Evolutionary conservation across 2,329 filamentous ascomycete genomes (phyloP).

Genomic region (Xylaria digitata): DNA sequence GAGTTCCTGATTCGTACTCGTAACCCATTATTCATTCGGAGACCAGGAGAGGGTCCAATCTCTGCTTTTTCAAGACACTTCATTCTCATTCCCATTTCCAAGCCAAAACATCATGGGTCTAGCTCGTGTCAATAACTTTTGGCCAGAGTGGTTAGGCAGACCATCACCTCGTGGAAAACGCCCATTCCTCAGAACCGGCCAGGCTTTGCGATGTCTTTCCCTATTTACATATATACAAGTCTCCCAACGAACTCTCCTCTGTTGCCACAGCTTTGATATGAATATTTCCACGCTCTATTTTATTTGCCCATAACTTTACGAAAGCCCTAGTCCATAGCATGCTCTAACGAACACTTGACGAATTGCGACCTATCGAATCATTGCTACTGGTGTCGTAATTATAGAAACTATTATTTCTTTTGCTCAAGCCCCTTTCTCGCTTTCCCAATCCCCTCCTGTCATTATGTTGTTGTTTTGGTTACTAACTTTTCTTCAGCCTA

Average conservation of each 20-base stretch:
- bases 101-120: slow-evolving; percentile 33
- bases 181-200: slow-evolving; percentile 42
- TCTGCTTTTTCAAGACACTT: slow-evolving; percentile 42
- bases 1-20: slow-evolving; percentile 38
- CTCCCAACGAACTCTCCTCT: slow-evolving; percentile 6
- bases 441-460: slow-evolving; percentile 23
- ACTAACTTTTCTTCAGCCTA: slow-evolving; percentile 48
- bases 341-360: slow-evolving; percentile 8
- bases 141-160: slow-evolving; percentile 27
- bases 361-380: slow-evolving; percentile 1
- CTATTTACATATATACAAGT: slow-evolving; percentile 32
- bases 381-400: slow-evolving; percentile 19
- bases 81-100: slow-evolving; percentile 48
- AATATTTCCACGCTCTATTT: slow-evolving; percentile 9
- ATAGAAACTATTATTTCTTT: slow-evolving; percentile 28
- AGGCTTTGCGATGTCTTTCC: slow-evolving; percentile 8
- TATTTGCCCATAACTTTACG: slow-evolving; percentile 1
- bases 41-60: slow-evolving; percentile 39
- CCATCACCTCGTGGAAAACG: slow-evolving; percentile 42
- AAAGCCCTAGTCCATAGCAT: not conserved
- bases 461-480: slow-evolving; percentile 44
- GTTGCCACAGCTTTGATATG: not conserved
- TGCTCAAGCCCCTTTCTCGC: slow-evolving; percentile 14
- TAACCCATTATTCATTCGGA: slow-evolving; percentile 27
- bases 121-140: slow-evolving; percentile 28